A percentile compares a stretch with the other conserved stretches of the same genome.
These are phyloP conservation scores for Sporothrix protearum DNA, from an alignment of 2,329 filamentous ascomycete genomes.

Conservation along the genomic window DNA sequence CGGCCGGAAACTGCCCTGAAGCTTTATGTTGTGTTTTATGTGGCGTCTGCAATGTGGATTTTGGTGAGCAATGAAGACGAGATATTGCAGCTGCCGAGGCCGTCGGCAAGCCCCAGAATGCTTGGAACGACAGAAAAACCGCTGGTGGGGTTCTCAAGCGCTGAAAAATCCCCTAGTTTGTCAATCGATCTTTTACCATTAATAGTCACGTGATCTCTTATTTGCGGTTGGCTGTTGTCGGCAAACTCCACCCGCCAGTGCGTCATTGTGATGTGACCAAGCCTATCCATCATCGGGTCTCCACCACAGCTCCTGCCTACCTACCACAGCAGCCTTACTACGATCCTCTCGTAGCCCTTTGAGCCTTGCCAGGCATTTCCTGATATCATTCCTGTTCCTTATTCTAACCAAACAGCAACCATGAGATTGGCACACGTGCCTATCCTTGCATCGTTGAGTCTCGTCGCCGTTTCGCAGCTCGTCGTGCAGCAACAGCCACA, in stretches of 20 bases:
- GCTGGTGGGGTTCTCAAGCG: neutral
- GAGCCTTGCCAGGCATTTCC: neutral
- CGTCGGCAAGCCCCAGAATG: neutral
- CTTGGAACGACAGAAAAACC: neutral
- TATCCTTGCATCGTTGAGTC: constrained; percentile 25
- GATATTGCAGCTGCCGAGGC: constrained; percentile 10
- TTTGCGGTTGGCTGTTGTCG: neutral
- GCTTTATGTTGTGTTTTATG: neutral
- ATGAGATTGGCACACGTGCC: constrained; percentile 23
- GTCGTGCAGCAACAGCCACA: constrained; percentile 21
- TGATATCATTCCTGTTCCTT: neutral
- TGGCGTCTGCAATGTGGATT: neutral
- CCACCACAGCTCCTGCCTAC: constrained; percentile 4
- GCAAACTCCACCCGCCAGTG: neutral
- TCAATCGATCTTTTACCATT: neutral
- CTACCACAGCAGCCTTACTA: neutral
- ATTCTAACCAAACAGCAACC: neutral
- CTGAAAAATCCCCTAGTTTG: neutral
- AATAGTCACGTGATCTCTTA: neutral
- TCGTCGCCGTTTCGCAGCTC: constrained; percentile 25
- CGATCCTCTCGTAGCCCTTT: neutral
- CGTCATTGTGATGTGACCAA: constrained; percentile 14
- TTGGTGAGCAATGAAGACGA: neutral
- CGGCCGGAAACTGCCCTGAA: neutral
- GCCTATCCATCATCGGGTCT: constrained; percentile 15